Evolutionary conservation across 768 basidiomycete species (phyloP).

Genomic region (Sutorius australiensis): DNA sequence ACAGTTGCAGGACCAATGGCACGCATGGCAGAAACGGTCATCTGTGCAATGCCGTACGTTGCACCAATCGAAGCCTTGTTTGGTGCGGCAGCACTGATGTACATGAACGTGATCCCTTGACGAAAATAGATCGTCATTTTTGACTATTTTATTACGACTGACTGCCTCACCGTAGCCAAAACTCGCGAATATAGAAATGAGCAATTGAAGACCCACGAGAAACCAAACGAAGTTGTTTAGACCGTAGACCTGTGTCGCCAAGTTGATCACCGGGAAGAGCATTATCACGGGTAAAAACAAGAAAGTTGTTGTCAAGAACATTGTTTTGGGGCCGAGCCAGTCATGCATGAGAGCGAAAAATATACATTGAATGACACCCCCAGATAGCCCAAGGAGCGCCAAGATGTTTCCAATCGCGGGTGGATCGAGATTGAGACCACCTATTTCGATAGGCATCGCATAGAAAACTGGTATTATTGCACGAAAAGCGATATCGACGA

Average conservation of each 20-base stretch:
- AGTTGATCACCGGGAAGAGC: constrained; percentile 42
- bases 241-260: constrained; percentile 36
- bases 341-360: constrained; percentile 58
- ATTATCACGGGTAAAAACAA: constrained; percentile 45
- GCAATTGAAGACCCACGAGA: constrained; percentile 46
- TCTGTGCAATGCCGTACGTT: constrained; percentile 55
- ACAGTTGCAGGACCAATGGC: constrained; percentile 26
- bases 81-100: constrained; percentile 62
- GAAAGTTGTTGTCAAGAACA: constrained; percentile 49
- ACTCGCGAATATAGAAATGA: constrained; percentile 41
- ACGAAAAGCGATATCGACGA: constrained; percentile 61
- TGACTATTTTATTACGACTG: neutral
- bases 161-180: constrained; percentile 51
- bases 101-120: constrained; percentile 66
- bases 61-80: constrained; percentile 65
- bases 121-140: neutral
- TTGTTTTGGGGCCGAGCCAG: constrained; percentile 53
- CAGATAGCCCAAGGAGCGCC: constrained; percentile 21
- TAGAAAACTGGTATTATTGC: constrained; percentile 38
- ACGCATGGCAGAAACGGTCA: constrained; percentile 28
- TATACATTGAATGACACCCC: constrained; percentile 51
- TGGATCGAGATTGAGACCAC: constrained; percentile 28
- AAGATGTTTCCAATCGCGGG: constrained; percentile 30
- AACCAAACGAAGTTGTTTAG: constrained; percentile 44
- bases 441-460: constrained; percentile 28